Percentiles rank a stretch among this genome's conserved stretches.
These are phyloP conservation scores for Xylaria multiplex DNA, from an alignment of 2,329 filamentous ascomycete species.

Conservation along the genomic window DNA sequence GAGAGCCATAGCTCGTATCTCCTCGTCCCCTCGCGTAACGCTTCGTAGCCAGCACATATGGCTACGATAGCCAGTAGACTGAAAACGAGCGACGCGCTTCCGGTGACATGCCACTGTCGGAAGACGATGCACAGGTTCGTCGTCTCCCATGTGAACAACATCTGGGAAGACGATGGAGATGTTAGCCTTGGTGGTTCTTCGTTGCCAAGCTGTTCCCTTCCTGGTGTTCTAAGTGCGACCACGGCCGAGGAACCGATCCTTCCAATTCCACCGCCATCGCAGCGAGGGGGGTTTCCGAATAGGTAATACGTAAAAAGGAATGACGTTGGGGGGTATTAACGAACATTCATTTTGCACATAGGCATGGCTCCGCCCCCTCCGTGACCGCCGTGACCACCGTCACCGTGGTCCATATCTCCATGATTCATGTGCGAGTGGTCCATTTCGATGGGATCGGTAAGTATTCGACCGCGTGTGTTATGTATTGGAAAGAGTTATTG, in stretches of 20 bases:
- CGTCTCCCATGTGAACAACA: conserved; percentile 98
- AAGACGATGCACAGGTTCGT: conserved; percentile 96
- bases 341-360: conserved; percentile 88
- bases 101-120: conserved; percentile 85
- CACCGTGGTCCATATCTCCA: conserved; percentile 64
- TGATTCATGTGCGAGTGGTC: conserved; percentile 60
- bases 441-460: conserved; percentile 35
- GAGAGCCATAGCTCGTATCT: conserved; percentile 75
- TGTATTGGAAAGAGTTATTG: not conserved
- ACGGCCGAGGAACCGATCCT: not conserved
- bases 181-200: conserved; percentile 18
- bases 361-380: conserved; percentile 54
- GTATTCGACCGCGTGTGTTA: not conserved
- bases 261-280: not conserved
- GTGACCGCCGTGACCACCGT: conserved; percentile 61
- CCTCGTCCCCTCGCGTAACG: conserved; percentile 78
- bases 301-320: not conserved
- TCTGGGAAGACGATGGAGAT: conserved; percentile 63
- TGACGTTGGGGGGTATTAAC: conserved; percentile 44
- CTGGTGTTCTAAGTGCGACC: not conserved
- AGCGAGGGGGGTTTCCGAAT: not conserved
- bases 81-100: conserved; percentile 77
- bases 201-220: not conserved
- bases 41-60: conserved; percentile 93
- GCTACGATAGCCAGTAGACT: conserved; percentile 85